A percentile compares a stretch with the other conserved stretches of the same genome.
Conservation (phyloP, 108 stramenopile species). For the Cyclotella choctawhatcheeana region DNA sequence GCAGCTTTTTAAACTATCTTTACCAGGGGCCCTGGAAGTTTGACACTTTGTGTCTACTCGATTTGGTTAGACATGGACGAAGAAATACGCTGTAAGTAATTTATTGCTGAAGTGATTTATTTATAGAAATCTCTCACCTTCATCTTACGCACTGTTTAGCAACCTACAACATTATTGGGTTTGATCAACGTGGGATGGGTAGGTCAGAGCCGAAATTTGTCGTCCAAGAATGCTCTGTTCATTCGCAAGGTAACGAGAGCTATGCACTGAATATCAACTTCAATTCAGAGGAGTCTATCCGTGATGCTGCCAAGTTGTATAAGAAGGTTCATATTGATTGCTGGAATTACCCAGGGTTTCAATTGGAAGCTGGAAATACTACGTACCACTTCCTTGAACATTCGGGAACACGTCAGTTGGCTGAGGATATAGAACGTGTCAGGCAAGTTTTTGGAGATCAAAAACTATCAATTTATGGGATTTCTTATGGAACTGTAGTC, state of each 20-base stretch:
- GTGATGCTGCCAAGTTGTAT: background rate
- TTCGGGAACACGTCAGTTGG: slow-evolving; percentile 21
- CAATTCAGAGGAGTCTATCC: slow-evolving; percentile 8
- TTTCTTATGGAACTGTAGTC: slow-evolving; percentile 16
- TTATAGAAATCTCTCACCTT: background rate
- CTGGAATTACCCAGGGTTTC: slow-evolving; percentile 10
- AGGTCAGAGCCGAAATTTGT: slow-evolving; percentile 11
- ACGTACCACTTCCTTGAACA: slow-evolving; percentile 21
- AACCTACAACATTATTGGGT: slow-evolving; percentile 3
- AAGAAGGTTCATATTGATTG: background rate
- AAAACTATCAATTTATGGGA: slow-evolving; percentile 17
- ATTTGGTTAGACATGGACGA: slow-evolving; percentile 7
- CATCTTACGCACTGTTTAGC: background rate
- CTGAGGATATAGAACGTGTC: slow-evolving; percentile 20
- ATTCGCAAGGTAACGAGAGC: background rate
- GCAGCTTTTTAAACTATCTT: no score
- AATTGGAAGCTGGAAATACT: background rate
- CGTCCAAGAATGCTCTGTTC: slow-evolving; percentile 1
- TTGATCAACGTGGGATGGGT: slow-evolving; percentile 22
- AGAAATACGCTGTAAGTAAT: slow-evolving; percentile 2
- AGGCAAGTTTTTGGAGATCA: slow-evolving; percentile 13
- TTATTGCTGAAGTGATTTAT: background rate
- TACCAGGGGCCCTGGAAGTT: background rate
- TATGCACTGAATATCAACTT: background rate
- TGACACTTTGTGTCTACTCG: background rate